Evolutionary conservation across 805 yeast species (phyloP).

Genomic region (Pichia cephalocereana): DNA sequence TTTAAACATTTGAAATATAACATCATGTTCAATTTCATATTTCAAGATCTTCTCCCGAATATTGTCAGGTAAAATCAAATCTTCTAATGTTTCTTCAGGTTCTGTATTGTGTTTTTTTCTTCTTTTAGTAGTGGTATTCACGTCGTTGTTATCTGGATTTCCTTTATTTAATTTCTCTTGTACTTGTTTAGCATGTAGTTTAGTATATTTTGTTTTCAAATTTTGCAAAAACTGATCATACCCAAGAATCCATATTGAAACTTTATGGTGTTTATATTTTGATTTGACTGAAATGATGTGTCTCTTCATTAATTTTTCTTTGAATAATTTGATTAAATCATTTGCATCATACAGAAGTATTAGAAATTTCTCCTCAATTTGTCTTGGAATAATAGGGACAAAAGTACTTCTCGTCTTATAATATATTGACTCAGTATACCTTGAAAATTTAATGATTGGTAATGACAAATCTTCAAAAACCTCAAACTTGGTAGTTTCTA

Average conservation of each 20-base stretch:
- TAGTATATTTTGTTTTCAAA: constrained; percentile 25
- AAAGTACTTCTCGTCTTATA: constrained; percentile 41
- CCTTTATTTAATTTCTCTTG: constrained; percentile 2
- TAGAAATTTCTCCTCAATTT: constrained; percentile 34
- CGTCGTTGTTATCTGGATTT: constrained; percentile 6
- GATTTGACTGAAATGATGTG: constrained; percentile 17
- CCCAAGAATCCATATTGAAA: constrained; percentile 41
- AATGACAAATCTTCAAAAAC: constrained; percentile 15
- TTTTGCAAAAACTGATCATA: constrained; percentile 37
- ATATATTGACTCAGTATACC: constrained; percentile 41
- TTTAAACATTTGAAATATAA: constrained; percentile 43
- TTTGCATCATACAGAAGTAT: constrained; percentile 39
- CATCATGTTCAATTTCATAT: constrained; percentile 37
- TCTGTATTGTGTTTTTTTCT: constrained; percentile 2
- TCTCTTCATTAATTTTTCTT: constrained; percentile 18
- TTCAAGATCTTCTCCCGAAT: constrained; percentile 33
- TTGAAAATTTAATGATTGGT: constrained; percentile 44
- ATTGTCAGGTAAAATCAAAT: constrained; percentile 19
- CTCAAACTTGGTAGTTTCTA: constrained; percentile 8
- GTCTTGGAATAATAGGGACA: constrained; percentile 38
- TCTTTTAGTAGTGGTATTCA: not conserved
- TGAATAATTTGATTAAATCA: constrained; percentile 31
- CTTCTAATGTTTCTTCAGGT: constrained; percentile 2
- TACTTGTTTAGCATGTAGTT: constrained; percentile 17
- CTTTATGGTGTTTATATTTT: constrained; percentile 19